Evolutionary conservation across 1,284 basidiomycete species (phyloP), one percentile per base, ranked within the genome.

Genomic region (Ustilago curta): DNA sequence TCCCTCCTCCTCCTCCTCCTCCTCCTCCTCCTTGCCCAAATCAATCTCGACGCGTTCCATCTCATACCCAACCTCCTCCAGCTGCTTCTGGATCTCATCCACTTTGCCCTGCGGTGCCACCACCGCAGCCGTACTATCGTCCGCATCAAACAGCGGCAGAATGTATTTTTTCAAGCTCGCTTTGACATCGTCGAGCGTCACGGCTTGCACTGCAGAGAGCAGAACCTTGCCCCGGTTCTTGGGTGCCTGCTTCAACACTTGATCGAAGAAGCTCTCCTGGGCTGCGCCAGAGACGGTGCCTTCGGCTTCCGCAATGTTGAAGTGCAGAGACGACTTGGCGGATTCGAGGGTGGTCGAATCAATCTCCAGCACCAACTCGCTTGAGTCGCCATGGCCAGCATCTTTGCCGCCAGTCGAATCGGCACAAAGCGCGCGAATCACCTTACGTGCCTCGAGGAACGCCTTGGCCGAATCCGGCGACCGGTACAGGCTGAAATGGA

Each of bases 311-410:
- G 95, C 91, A 7, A 94, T 91, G 21, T 88, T 88, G 83, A 91
- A 98, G 9, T 96, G 94, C 77, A 97, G 91, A 57, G 90, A 93
- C 64, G 92, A 93, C 87, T 97, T 95, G 4, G 95, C 94, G 1
- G 93, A 92, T 79, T 98, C 95, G 19, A 99, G 86, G 9, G 91
- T 91, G 5, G 93, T 92, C 62, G 91, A 89, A 58, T 95, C 93
- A 12, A 99, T 87, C 50, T 89, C 88, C 18, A 71, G 54, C 19
- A 51, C 40, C 25, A 67, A 8, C 8, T 55, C 35, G 14, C 35
- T 16, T 12, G 35, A 2, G 5, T 27, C 50, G 3, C 23, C 49
- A 12, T 40, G 94, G 27, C 1, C 16, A 6, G 8, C 39, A 4
- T 40, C 27, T 8, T 12, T 21, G 31, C 9, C 25, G 12, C 12